phyloP scores from a whole-genome alignment of 345 rosid species.

The Anastatica hierochuntica region DNA sequence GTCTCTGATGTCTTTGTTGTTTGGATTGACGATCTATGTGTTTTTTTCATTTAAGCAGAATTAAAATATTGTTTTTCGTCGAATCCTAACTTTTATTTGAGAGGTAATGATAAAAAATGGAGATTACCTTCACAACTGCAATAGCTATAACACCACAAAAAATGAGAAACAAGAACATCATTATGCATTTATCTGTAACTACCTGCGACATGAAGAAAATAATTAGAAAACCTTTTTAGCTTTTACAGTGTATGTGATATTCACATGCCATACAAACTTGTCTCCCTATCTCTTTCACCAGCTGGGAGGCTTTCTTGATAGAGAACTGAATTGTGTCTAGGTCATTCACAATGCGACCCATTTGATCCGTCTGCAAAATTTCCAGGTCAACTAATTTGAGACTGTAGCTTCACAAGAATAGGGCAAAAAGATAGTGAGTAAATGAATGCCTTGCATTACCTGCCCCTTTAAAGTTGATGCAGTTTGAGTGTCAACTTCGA shows the following conservation, averaged over 20 bases:
- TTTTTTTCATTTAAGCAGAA: no score
- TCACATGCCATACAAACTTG: slow-evolving; percentile 40
- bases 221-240: no score
- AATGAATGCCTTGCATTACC: no score
- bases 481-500: slow-evolving; percentile 88
- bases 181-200: slow-evolving; percentile 87
- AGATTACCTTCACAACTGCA: slow-evolving; percentile 86
- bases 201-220: slow-evolving; percentile 37
- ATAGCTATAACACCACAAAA: slow-evolving; percentile 77
- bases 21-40: slow-evolving; percentile 79
- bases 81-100: no score
- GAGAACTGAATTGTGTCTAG: slow-evolving; percentile 96
- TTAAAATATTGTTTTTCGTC: no score
- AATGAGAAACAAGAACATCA: slow-evolving; percentile 70
- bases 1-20: slow-evolving; percentile 81
- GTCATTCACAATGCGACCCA: slow-evolving; percentile 86
- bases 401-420: no score
- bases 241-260: no score
- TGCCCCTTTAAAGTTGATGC: slow-evolving; percentile 84
- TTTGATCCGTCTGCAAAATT: slow-evolving; percentile 76
- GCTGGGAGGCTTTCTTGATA: slow-evolving; percentile 89
- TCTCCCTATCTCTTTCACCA: slow-evolving; percentile 93
- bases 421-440: no score
- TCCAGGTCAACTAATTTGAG: no score
- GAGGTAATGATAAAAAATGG: no score